These are phyloP conservation scores for Alnus rubra DNA, from an alignment of 306 rosid genomes.

Conservation along the genomic window DNA sequence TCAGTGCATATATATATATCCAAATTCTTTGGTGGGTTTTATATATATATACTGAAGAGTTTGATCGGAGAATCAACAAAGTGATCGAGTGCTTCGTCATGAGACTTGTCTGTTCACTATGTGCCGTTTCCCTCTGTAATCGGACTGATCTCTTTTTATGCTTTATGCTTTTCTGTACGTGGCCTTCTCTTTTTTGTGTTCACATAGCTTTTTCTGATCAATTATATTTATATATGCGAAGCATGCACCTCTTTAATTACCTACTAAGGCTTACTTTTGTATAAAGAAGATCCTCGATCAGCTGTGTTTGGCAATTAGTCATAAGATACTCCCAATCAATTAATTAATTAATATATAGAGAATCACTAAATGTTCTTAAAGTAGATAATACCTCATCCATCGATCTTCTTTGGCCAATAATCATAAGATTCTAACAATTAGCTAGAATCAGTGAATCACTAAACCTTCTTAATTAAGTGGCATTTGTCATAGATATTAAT, in stretches of 20 bases:
- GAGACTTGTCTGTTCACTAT: conserved; percentile 19
- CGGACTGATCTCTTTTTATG: conserved; percentile 22
- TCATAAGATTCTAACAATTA: neutral
- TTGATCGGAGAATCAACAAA: conserved; percentile 37
- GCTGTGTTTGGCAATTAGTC: neutral
- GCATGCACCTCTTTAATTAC: neutral
- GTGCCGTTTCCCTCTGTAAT: conserved; percentile 15
- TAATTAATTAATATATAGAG: too few relatives aligned
- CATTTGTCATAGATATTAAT: neutral
- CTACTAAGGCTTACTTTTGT: neutral
- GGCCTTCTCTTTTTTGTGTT: neutral
- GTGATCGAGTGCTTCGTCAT: neutral
- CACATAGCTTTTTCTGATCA: neutral
- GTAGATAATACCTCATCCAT: neutral
- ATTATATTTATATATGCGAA: too few relatives aligned
- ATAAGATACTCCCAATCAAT: neutral
- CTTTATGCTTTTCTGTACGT: conserved; percentile 2
- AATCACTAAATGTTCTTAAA: too few relatives aligned
- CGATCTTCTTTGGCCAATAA: neutral
- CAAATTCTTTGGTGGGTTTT: conserved; percentile 16
- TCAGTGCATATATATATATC: conserved; percentile 1
- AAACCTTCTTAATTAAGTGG: neutral
- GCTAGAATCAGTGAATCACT: neutral
- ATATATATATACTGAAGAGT: neutral
- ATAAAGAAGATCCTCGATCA: neutral